Percentiles rank a stretch among this genome's conserved stretches.
phyloP scores from a whole-genome alignment of 441 rosid species.

The Flueggea neowawraea region DNA sequence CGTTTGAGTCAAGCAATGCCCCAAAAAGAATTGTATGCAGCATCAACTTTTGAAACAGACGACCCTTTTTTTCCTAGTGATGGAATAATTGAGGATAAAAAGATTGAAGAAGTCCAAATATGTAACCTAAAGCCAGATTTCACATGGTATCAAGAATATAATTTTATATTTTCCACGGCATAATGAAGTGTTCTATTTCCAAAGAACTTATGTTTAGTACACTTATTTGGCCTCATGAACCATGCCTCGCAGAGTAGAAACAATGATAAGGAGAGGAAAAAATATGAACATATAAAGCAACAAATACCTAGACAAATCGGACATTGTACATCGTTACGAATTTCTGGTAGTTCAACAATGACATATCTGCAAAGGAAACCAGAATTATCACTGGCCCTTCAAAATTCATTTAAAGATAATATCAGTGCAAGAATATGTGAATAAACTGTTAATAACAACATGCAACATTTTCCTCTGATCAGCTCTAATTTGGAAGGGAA shows the following conservation, averaged over 20 bases:
- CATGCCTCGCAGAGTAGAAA: constrained; percentile 2
- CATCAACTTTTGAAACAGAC: too few relatives aligned
- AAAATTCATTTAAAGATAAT: constrained; percentile 6
- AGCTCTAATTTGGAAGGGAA: too few relatives aligned
- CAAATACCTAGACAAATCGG: constrained; percentile 90
- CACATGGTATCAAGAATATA: constrained; percentile 8
- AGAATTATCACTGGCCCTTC: constrained; percentile 11
- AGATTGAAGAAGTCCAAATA: neutral
- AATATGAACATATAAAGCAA: constrained; percentile 11
- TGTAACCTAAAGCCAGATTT: neutral
- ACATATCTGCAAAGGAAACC: constrained; percentile 62
- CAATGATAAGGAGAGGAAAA: neutral
- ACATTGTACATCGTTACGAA: constrained; percentile 89
- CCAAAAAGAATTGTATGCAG: too few relatives aligned
- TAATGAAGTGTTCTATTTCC: neutral
- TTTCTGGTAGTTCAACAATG: constrained; percentile 57
- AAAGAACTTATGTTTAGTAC: constrained; percentile 2
- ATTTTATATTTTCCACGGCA: neutral
- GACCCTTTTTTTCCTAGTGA: too few relatives aligned
- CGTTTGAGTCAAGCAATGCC: too few relatives aligned
- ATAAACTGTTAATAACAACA: neutral
- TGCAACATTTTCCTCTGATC: neutral
- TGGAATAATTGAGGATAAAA: too few relatives aligned
- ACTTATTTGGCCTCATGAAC: neutral
- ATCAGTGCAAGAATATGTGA: neutral